Percentiles rank a stretch among this genome's conserved stretches.
These are phyloP conservation scores for Allium fistulosum DNA, from an alignment of 106 monocot species.

Conservation along the genomic window DNA sequence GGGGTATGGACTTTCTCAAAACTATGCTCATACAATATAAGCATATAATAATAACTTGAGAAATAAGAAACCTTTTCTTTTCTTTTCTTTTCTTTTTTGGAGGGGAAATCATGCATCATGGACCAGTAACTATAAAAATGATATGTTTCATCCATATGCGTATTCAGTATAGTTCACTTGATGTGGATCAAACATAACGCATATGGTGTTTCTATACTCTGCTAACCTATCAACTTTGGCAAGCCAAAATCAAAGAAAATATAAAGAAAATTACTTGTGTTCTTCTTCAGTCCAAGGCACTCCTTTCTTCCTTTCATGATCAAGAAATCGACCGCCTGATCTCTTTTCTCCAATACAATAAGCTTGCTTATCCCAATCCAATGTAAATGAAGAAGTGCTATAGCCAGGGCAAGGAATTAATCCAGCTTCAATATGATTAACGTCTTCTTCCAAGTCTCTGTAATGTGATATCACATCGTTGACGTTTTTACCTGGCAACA, in stretches of 20 bases:
- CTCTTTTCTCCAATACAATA: conserved; percentile 38
- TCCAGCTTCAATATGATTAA: conserved; percentile 67
- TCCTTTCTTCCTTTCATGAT: conserved; percentile 87
- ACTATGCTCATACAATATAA: no score
- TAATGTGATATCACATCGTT: conserved; percentile 54
- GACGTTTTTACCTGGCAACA: conserved; percentile 56
- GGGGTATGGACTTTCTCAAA: no score
- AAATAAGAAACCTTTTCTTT: no score
- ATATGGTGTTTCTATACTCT: not conserved
- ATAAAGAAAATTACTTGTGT: conserved; percentile 48
- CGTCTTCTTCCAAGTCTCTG: conserved; percentile 63
- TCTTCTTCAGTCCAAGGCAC: conserved; percentile 89
- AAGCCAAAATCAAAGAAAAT: not conserved
- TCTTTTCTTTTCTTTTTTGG: no score
- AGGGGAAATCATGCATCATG: not conserved
- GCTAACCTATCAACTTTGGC: not conserved
- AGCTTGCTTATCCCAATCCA: conserved; percentile 40
- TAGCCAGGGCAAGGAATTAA: conserved; percentile 52
- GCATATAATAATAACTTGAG: no score
- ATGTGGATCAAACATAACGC: not conserved
- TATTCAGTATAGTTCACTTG: no score
- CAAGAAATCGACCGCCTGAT: conserved; percentile 12
- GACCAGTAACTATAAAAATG: not conserved
- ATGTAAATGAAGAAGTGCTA: conserved; percentile 28
- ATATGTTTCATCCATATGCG: not conserved